These are phyloP conservation scores for Trichoderma gamsii DNA, from an alignment of 495 filamentous ascomycete genomes.

Conservation along the genomic window DNA sequence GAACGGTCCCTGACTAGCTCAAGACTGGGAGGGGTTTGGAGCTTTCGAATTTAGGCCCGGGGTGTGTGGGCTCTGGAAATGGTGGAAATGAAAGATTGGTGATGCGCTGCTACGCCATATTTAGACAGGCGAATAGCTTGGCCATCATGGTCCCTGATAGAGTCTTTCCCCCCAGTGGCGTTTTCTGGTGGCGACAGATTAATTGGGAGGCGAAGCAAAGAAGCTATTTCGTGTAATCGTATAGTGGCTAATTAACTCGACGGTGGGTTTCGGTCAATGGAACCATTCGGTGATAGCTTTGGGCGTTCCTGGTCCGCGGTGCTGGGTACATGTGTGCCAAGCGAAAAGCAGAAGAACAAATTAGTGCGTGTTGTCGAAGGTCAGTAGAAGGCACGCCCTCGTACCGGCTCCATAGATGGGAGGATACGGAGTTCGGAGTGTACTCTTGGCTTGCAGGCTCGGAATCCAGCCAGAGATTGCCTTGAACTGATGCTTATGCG, in stretches of 20 bases:
- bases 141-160: not conserved
- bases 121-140: constrained; percentile 11
- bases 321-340: not conserved
- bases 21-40: not conserved
- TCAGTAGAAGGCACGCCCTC: constrained; percentile 11
- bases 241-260: not conserved
- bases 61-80: not conserved
- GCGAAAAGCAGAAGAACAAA: not conserved
- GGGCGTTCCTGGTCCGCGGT: not conserved
- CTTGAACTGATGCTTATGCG: not conserved
- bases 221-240: not conserved
- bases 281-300: not conserved
- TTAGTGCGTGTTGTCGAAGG: not conserved
- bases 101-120: not conserved
- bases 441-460: not conserved
- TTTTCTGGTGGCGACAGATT: constrained; percentile 5
- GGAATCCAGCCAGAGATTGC: not conserved
- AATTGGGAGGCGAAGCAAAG: constrained; percentile 1
- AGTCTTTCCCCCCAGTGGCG: not conserved
- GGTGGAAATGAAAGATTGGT: not conserved
- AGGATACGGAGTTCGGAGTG: constrained; percentile 2
- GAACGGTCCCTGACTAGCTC: constrained; percentile 8
- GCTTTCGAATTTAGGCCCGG: not conserved
- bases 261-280: not conserved
- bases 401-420: not conserved